Base-by-base conservation (phyloP, 306 rosid genomes). In the Ceratonia siliqua region DNA sequence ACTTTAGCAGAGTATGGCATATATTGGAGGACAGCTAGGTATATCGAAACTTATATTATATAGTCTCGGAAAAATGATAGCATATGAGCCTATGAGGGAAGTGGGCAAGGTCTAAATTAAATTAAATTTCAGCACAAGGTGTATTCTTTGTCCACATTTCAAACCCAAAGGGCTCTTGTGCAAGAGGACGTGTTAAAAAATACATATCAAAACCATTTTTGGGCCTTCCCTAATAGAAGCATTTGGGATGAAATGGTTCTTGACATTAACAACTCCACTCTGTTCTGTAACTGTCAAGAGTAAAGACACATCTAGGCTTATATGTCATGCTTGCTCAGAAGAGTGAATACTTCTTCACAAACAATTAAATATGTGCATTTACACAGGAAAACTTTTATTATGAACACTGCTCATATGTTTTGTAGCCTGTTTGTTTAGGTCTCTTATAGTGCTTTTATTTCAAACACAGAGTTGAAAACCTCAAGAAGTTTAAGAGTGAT, bases 401-500 rank as follows among this genome's bases (percentile, higher is more conserved):
- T n/a, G n/a, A n/a, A n/a, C n/a, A n/a, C 45, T 57, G 35, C 21
- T 73, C 41, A 18, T 64, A 42, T 66, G 36, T 24, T 45, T 18
- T 32, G 8, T 43, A 61, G 54, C 64, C 65, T 39, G 55, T 77
- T 53, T 49, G 28, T 20, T 57, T 48, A 8, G 63, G 50, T 54
- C 46, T 45, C 63, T 48, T 74, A 28, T 46, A 36, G 48, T 68
- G 15, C 70, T 52, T 43, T 75, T 55, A 72, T 79, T 59, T 78
- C 38, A 35, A 72, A 63, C 49, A 10, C 89, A 94, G 99, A 85
- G 99, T 94, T 67, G 97, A 94, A 81, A 94, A 94, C 80, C 97
- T 94, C 76, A 87, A 74, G n/a, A 94, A 86, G 86, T 94, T 94
- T 71, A 94, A 90, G 87, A 92, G 84, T 66, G 81, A 94, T 28